Evolutionary conservation across 2,329 filamentous ascomycete species (phyloP), one percentile per base, ranked within the genome.

Genomic region (Fusarium redolens): DNA sequence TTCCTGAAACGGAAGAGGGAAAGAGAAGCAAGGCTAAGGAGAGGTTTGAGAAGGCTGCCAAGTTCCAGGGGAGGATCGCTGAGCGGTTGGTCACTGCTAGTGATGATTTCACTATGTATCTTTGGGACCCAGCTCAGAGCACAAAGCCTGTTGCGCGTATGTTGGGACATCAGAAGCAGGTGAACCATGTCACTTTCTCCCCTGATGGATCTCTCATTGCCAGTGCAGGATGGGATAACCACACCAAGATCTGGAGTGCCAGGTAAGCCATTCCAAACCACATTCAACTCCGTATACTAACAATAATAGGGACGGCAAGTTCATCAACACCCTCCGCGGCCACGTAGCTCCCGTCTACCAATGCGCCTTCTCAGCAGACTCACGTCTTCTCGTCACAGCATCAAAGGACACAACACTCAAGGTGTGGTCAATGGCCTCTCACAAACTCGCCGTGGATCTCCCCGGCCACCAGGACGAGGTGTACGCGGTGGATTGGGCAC

Each of bases 81-180:
- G 96, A 99, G 84, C 90, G 93, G 33, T 84, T 98, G 7, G 93
- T 97, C 5, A 97, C 95, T 13, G 96, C 96, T 5, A 96, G 92
- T 74, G 96, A 98, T 79, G 96, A 99, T 81, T 97, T 95, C 81
- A 97, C 95, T 10, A 96, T 99, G 89, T 97, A 95, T 80, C 88
- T 99, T 12, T 99, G 96, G 96, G 93, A 97, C 68, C 95, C 95
- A 0, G 87, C 91, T 14, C 82, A 88, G 67, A 91, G 92, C 7
- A 93, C 87, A 12, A 98, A 98, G 81, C 95, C 96, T 1, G 86
- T 98, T 7, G 92, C 93, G n/a, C 88, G 95, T 38, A 89, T 98
- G 83, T 83, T 94, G n/a, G 96, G 96, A 4, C 96, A 99, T 79
- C 94, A 98, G 81, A 98, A 98, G 83, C 93, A 96, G 79, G 95